A percentile compares a stretch with the other conserved stretches of the same genome.
Evolutionary conservation across 2,329 filamentous ascomycete genomes (phyloP).

Genomic region (Ophiostoma tasmaniense): DNA sequence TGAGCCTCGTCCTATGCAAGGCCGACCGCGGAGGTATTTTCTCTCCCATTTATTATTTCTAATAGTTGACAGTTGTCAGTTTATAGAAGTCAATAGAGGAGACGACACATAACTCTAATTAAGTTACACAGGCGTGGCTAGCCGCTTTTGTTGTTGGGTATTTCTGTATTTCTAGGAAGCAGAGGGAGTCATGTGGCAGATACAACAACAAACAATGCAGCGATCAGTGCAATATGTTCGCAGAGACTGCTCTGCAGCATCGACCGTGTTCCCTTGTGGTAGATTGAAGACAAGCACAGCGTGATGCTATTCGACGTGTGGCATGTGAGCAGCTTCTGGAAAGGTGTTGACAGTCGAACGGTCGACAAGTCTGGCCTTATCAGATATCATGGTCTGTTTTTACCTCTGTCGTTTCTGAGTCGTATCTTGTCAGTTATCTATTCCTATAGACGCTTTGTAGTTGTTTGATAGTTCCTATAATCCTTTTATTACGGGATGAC

Average conservation of each 20-base stretch:
- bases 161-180: not conserved
- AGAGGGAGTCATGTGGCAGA: not conserved
- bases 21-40: not conserved
- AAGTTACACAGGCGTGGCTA: not conserved
- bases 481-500: not conserved
- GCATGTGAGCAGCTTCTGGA: not conserved
- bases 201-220: not conserved
- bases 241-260: slow-evolving; percentile 10
- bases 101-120: not conserved
- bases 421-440: not conserved
- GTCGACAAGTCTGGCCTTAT: not conserved
- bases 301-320: not conserved
- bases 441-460: not conserved
- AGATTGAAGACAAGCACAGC: not conserved
- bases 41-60: not conserved
- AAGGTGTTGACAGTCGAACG: not conserved
- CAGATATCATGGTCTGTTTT: not conserved
- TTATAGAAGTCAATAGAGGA: not conserved
- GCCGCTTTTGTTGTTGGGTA: slow-evolving; percentile 1
- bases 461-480: not conserved
- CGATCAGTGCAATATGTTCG: not conserved
- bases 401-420: not conserved
- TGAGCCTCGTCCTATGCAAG: not conserved
- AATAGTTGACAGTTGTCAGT: not conserved
- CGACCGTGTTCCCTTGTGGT: slow-evolving; percentile 8